Conservation (phyloP, 2,329 filamentous ascomycete genomes). For the Dactylellina leptospora region DNA sequence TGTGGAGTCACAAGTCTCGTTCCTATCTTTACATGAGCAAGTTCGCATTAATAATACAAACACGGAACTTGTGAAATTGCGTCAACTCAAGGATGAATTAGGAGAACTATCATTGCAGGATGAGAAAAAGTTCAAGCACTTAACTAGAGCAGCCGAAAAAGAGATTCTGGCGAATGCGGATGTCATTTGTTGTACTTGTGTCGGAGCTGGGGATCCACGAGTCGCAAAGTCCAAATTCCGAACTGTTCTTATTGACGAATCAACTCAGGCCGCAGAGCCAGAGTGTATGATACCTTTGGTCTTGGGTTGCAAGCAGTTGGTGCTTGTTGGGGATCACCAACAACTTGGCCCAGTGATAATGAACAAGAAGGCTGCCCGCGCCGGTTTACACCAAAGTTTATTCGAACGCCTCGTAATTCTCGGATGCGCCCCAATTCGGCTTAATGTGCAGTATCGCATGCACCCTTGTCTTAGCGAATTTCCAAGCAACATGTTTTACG, state of each 20-base stretch:
- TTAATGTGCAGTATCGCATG: constrained; percentile 99
- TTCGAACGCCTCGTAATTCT: constrained; percentile 96
- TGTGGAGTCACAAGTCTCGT: constrained; percentile 97
- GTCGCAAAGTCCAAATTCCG: constrained; percentile 98
- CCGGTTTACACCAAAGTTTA: constrained; percentile 95
- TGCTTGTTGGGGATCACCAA: constrained; percentile 98
- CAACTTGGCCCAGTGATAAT: constrained; percentile 98
- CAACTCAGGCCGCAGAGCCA: constrained; percentile 95
- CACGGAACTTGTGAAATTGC: constrained; percentile 88
- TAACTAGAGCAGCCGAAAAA: constrained; percentile 90
- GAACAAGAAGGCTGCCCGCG: constrained; percentile 99
- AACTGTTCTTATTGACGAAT: constrained; percentile 97
- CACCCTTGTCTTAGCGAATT: constrained; percentile 97
- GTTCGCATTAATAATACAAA: constrained; percentile 98
- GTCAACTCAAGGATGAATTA: constrained; percentile 88
- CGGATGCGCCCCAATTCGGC: constrained; percentile 86
- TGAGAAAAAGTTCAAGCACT: constrained; percentile 97
- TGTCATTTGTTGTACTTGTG: constrained; percentile 98
- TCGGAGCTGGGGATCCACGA: constrained; percentile 93
- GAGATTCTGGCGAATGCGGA: constrained; percentile 95
- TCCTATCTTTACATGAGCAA: constrained; percentile 93
- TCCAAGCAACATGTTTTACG: constrained; percentile 99
- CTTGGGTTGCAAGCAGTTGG: constrained; percentile 96
- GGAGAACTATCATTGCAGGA: constrained; percentile 94
- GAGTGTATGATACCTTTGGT: constrained; percentile 99